phyloP scores from a whole-genome alignment of 2,329 filamentous ascomycete genomes.

The Exophiala phaeomuriformis region DNA sequence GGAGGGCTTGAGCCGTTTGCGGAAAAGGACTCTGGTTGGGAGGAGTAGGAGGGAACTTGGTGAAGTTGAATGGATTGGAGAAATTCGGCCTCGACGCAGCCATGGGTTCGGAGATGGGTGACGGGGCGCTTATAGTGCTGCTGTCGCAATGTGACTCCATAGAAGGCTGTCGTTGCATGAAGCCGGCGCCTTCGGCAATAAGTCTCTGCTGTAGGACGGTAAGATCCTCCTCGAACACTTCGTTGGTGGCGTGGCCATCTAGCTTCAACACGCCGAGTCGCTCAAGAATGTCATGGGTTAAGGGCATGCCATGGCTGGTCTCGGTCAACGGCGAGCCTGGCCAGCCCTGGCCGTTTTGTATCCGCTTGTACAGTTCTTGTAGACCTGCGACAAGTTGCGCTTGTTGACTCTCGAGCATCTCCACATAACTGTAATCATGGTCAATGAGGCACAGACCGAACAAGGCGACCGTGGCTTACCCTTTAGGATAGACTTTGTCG shows the following conservation, averaged over 20 bases:
- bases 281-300: constrained; percentile 58
- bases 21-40: constrained; percentile 35
- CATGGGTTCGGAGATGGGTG: constrained; percentile 30
- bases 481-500: constrained; percentile 62
- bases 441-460: not conserved
- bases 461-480: constrained; percentile 39
- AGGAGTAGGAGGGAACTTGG: constrained; percentile 36
- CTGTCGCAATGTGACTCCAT: constrained; percentile 53
- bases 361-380: constrained; percentile 52
- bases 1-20: constrained; percentile 16
- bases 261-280: constrained; percentile 51
- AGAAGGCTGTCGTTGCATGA: constrained; percentile 48
- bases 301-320: constrained; percentile 47
- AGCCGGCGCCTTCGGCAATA: constrained; percentile 46
- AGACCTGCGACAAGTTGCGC: constrained; percentile 54
- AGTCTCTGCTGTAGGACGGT: constrained; percentile 49
- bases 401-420: constrained; percentile 62
- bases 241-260: constrained; percentile 40
- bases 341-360: constrained; percentile 49
- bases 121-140: constrained; percentile 34
- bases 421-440: constrained; percentile 47
- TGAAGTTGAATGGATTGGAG: constrained; percentile 21
- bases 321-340: constrained; percentile 48
- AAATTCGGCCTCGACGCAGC: constrained; percentile 17
- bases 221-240: constrained; percentile 54